A percentile compares a stretch with the other conserved stretches of the same genome.
These are phyloP conservation scores for Myxozyma monticola DNA, from an alignment of 805 yeast genomes.

Conservation along the genomic window DNA sequence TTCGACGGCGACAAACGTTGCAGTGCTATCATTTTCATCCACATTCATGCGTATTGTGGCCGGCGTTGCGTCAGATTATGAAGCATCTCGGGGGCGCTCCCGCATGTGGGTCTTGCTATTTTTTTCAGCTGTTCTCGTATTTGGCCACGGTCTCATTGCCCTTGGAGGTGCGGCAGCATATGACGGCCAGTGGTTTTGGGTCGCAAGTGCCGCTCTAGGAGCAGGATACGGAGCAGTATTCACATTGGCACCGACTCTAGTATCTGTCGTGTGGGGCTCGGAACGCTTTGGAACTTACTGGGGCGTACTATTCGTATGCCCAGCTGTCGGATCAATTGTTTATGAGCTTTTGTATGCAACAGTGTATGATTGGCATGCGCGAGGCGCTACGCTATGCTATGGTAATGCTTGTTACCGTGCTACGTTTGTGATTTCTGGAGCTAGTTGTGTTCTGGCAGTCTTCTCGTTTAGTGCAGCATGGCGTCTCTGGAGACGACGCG, in stretches of 20 bases:
- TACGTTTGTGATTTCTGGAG: conserved; percentile 36
- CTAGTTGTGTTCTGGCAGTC: conserved; percentile 32
- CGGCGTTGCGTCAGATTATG: conserved; percentile 68
- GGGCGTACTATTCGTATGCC: conserved; percentile 86
- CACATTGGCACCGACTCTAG: conserved; percentile 81
- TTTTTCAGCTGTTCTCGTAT: conserved; percentile 36
- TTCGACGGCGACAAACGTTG: conserved; percentile 45
- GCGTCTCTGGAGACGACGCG: conserved; percentile 20
- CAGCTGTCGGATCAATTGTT: conserved; percentile 74
- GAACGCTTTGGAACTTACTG: conserved; percentile 88
- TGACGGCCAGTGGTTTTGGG: conserved; percentile 31
- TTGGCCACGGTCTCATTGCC: conserved; percentile 32
- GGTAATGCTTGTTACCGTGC: conserved; percentile 33
- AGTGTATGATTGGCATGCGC: conserved; percentile 52
- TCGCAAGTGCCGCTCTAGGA: conserved; percentile 59
- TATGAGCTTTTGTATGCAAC: conserved; percentile 72
- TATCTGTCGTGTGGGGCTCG: conserved; percentile 83
- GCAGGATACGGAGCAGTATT: conserved; percentile 77
- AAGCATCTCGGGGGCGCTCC: conserved; percentile 40
- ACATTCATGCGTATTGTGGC: conserved; percentile 66
- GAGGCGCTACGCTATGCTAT: conserved; percentile 21
- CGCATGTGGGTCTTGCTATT: conserved; percentile 41
- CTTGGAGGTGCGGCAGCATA: conserved; percentile 20
- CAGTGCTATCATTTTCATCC: conserved; percentile 62
- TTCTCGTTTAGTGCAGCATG: conserved; percentile 16